Conservation (phyloP, 2,329 filamentous ascomycete species). For the Phaeophleospora eucalypticola region DNA sequence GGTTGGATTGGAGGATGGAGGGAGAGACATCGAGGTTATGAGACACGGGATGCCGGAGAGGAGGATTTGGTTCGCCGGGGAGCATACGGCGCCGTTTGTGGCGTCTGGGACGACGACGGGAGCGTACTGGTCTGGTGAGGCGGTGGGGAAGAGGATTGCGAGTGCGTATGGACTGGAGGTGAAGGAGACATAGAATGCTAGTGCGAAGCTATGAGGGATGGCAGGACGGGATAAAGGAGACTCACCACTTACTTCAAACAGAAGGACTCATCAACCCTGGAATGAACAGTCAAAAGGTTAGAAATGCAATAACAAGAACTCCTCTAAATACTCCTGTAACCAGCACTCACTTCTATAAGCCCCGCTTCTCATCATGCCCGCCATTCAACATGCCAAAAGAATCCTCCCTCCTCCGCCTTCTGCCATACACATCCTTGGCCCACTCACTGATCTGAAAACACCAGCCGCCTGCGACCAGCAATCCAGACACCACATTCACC, state of each 20-base stretch:
- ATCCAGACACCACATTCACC: constrained; percentile 85
- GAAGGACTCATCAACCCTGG: no score
- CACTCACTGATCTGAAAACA: constrained; percentile 80
- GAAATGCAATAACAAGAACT: constrained; percentile 1
- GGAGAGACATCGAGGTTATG: constrained; percentile 64
- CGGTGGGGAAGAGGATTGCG: constrained; percentile 62
- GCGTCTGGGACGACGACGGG: constrained; percentile 84
- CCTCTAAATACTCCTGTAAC: no score
- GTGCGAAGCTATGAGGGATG: background rate
- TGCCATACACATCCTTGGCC: constrained; percentile 45
- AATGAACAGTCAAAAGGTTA: no score
- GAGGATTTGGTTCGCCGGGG: constrained; percentile 80
- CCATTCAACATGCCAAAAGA: constrained; percentile 23
- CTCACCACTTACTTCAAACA: no score
- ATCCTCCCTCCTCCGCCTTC: constrained; percentile 15
- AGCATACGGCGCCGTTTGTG: constrained; percentile 87
- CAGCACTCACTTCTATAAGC: constrained; percentile 9
- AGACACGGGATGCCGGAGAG: constrained; percentile 55
- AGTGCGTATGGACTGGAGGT: constrained; percentile 45
- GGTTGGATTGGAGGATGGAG: constrained; percentile 64
- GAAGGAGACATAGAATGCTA: background rate
- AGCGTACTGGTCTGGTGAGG: constrained; percentile 87
- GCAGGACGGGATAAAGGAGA: background rate
- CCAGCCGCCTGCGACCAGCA: constrained; percentile 92
- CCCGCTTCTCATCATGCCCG: constrained; percentile 17